A percentile compares a stretch with the other conserved stretches of the same genome.
Conservation (phyloP, 2,329 filamentous ascomycete genomes). For the Aspergillus melleus region DNA sequence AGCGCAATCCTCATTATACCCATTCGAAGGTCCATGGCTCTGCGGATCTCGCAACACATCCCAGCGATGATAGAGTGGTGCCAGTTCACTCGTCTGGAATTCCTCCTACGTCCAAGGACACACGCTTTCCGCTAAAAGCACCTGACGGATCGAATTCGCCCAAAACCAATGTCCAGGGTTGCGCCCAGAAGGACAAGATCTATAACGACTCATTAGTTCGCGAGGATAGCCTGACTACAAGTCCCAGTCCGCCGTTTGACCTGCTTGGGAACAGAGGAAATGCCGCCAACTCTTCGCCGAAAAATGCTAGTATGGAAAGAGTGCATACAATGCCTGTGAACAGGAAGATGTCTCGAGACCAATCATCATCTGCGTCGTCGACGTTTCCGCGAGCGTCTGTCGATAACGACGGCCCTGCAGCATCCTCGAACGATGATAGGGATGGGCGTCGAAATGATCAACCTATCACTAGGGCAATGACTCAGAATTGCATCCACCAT, state of each 20-base stretch:
- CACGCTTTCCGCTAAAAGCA: neutral
- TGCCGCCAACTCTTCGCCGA: slow-evolving; percentile 17
- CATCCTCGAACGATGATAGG: slow-evolving; percentile 41
- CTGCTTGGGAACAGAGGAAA: slow-evolving; percentile 4
- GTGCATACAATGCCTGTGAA: slow-evolving; percentile 57
- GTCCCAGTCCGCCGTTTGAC: neutral
- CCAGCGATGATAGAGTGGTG: slow-evolving; percentile 8
- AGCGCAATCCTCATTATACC: slow-evolving; percentile 1
- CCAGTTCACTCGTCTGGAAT: slow-evolving; percentile 3
- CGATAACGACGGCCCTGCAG: slow-evolving; percentile 60
- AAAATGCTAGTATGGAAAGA: slow-evolving; percentile 23
- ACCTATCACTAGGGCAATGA: slow-evolving; percentile 32
- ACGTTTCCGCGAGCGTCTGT: slow-evolving; percentile 57
- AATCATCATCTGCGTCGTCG: slow-evolving; percentile 48
- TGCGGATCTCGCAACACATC: neutral
- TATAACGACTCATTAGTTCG: neutral
- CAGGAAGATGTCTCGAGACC: slow-evolving; percentile 53
- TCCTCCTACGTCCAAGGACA: neutral
- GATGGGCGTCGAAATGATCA: slow-evolving; percentile 41
- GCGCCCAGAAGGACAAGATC: neutral
- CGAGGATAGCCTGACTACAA: neutral
- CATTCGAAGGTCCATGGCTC: neutral
- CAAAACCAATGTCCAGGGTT: neutral
- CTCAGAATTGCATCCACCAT: slow-evolving; percentile 47
- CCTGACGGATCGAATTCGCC: neutral